Base-by-base conservation (phyloP, 192 early-diverging fungal genomes). In the Umbelopsis sp. region DNA sequence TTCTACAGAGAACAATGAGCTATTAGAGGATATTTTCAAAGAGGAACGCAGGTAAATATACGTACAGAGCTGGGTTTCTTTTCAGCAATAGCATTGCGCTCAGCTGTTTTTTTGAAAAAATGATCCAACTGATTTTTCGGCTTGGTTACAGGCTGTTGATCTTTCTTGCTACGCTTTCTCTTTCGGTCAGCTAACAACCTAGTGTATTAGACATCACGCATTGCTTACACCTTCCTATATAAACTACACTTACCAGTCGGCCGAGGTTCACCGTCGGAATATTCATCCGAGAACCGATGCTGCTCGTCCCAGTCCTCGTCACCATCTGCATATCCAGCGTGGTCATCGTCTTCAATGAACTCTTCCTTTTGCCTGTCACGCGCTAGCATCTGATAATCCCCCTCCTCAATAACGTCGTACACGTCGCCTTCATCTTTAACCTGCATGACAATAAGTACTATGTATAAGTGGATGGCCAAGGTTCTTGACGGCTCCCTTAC, bases 281-380 rank as follows among this genome's bases (percentile, higher is more conserved):
- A 80, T 45, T 89, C 86, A 46, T 86, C 82, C 0, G 85, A 82
- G 51, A 73, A 81, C 27, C 27, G 27, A 2, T 37, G 44, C 18
- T 74, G 67, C 45, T 81, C 70, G 18, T 81, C 82, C 64, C 77
- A 85, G 20, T 86, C 79, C 6, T 88, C 86, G 23, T 84, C 88
- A 58, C 88, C 76, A 50, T 86, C 86, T 18, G 74, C 77, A 73
- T 92, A 91, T 11, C 86, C 91, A 47, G 80, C 71, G 20, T 90
- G 85, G 64, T 90, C 91, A 51, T 92, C 90, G 68, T 90, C 88
- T 15, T 84, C 84, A 0, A 92, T 85, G 79, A 89, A 89, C 22
- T 88, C 81, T 6, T 66, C 67, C 13, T 61, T 35, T 35, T 61
- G 55, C 16, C 30, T 61, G 70, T 84, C 82, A 21, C 86, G 74